Percentiles rank a stretch among this genome's conserved stretches.
Conservation (phyloP, 129 eudicot genomes). For the Cynara cardunculus region DNA sequence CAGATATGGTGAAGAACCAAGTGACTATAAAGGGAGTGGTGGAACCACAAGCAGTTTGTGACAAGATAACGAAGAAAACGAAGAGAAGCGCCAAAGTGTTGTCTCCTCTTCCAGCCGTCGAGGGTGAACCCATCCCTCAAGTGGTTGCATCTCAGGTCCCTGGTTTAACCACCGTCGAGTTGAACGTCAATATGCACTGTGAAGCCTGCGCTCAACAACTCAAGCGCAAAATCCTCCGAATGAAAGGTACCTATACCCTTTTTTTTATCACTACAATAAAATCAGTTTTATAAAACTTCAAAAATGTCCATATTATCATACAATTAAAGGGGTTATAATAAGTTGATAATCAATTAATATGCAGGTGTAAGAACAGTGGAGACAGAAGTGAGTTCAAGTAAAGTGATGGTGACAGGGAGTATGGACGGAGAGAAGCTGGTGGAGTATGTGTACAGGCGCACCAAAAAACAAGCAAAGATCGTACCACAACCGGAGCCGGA, state of each 20-base stretch:
- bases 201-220: conserved; percentile 91
- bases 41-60: conserved; percentile 85
- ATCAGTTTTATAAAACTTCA: too few relatives aligned
- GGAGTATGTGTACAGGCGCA: conserved; percentile 79
- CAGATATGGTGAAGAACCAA: conserved; percentile 72
- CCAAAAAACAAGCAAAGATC: conserved; percentile 77
- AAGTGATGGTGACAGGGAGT: conserved; percentile 87
- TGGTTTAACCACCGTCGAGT: conserved; percentile 65
- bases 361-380: conserved; percentile 89
- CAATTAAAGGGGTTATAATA: too few relatives aligned
- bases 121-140: conserved; percentile 79
- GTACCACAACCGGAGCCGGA: conserved; percentile 86
- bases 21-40: conserved; percentile 87
- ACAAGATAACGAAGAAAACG: conserved; percentile 62
- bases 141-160: conserved; percentile 80
- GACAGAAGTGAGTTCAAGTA: conserved; percentile 74
- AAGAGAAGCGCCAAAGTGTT: conserved; percentile 79
- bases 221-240: conserved; percentile 84
- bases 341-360: neutral
- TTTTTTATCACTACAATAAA: too few relatives aligned
- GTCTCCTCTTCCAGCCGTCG: conserved; percentile 83
- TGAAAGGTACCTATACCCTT: conserved; percentile 52
- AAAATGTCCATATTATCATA: too few relatives aligned
- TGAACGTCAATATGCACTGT: conserved; percentile 90
- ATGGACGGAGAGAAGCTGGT: conserved; percentile 82